Evolutionary conservation across 148 eudicot species (phyloP).

Genomic region (Rhododendron molle): DNA sequence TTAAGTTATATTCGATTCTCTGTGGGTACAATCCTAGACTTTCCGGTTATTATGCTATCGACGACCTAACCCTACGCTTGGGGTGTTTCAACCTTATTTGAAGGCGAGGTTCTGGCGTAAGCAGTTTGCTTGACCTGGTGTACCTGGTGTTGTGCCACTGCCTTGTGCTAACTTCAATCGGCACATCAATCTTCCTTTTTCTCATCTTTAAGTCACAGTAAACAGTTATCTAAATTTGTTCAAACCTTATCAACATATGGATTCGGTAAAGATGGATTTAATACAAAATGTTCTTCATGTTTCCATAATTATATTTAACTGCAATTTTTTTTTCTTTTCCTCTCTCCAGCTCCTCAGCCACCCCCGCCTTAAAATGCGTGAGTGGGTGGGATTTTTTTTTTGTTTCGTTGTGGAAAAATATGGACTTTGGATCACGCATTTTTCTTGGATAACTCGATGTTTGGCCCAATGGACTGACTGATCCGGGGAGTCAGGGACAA

Average conservation of each 20-base stretch:
- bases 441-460: not conserved
- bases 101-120: too few species aligned
- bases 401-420: not conserved
- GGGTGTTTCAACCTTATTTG: too few species aligned
- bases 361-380: not conserved
- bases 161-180: not conserved
- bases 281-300: not conserved
- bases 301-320: not conserved
- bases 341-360: not conserved
- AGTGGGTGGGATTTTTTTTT: not conserved
- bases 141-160: not conserved
- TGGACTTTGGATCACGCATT: not conserved
- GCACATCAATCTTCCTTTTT: not conserved
- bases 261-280: not conserved
- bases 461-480: not conserved
- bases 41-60: too few species aligned
- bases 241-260: not conserved
- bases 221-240: not conserved
- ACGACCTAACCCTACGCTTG: too few species aligned
- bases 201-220: not conserved
- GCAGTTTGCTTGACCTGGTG: too few species aligned
- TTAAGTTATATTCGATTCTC: too few species aligned
- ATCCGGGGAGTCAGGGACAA: not conserved
- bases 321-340: not conserved
- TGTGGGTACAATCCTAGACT: too few species aligned